Conservation (phyloP, 2,329 filamentous ascomycete species). For the Graphilbum fragrans region DNA sequence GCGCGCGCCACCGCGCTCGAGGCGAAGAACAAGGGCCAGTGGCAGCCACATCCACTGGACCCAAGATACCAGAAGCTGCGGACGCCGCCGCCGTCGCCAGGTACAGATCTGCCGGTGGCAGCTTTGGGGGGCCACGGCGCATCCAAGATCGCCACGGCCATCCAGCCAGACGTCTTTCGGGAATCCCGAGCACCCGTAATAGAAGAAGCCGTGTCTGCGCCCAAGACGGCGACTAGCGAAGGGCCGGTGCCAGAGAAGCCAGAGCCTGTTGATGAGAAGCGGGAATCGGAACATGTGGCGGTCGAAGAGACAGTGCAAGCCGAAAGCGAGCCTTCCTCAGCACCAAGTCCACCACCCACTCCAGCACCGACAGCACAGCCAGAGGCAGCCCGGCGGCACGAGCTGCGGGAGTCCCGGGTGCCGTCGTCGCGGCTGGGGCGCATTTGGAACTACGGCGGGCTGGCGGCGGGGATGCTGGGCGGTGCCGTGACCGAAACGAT, state of each 20-base stretch:
- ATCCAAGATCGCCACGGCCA: neutral
- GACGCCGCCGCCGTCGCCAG: neutral
- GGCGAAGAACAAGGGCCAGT: neutral
- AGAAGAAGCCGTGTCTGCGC: neutral
- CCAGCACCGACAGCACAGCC: neutral
- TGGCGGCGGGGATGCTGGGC: constrained; percentile 91
- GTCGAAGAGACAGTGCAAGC: neutral
- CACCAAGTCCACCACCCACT: neutral
- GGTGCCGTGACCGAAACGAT: constrained; percentile 80
- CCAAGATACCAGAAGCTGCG: constrained; percentile 7
- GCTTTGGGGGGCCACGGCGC: neutral
- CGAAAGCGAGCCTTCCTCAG: no score
- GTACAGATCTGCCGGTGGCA: constrained; percentile 9
- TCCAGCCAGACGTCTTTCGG: neutral
- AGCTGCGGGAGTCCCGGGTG: constrained; percentile 78
- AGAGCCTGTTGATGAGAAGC: neutral
- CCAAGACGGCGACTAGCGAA: neutral
- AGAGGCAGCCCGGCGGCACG: constrained; percentile 23
- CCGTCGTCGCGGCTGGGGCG: constrained; percentile 78
- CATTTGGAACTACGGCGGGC: constrained; percentile 87
- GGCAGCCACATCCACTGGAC: constrained; percentile 11
- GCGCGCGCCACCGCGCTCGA: neutral
- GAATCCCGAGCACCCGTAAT: neutral
- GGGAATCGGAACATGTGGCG: neutral
- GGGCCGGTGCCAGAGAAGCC: neutral